Evolutionary conservation across 1,139 yeast genomes (phyloP).

Genomic region (Debaryomyces sp.): DNA sequence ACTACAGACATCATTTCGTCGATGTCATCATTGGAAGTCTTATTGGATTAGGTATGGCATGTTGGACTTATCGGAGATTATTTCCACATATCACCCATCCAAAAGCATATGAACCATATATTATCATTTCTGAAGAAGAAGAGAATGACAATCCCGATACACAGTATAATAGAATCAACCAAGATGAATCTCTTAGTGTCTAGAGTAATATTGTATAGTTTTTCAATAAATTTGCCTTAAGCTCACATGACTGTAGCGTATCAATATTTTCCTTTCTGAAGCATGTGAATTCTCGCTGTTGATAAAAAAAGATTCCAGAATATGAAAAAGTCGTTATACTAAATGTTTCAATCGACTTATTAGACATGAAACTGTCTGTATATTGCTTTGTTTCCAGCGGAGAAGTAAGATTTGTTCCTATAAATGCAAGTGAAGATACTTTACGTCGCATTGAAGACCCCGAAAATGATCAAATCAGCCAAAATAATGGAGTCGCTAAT

Average conservation of each 20-base stretch:
- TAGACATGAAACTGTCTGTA: slow-evolving; percentile 26
- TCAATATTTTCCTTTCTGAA: background rate
- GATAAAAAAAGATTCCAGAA: background rate
- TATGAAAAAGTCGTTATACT: background rate
- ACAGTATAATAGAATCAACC: slow-evolving; percentile 1
- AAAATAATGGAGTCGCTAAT: slow-evolving; percentile 15
- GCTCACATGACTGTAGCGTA: slow-evolving; percentile 6
- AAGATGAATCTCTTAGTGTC: background rate
- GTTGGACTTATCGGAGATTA: slow-evolving; percentile 42
- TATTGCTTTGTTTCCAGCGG: slow-evolving; percentile 46
- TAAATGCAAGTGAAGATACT: slow-evolving; percentile 25
- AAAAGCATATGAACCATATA: slow-evolving; percentile 28
- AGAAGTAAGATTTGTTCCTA: slow-evolving; percentile 42
- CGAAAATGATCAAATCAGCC: slow-evolving; percentile 15
- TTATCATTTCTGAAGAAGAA: slow-evolving; percentile 18
- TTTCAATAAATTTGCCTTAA: background rate
- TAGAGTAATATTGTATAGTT: background rate
- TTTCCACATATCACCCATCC: slow-evolving; percentile 30
- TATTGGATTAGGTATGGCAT: slow-evolving; percentile 47
- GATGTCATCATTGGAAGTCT: slow-evolving; percentile 65
- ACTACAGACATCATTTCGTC: slow-evolving; percentile 76
- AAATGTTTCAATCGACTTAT: background rate
- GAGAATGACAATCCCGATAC: background rate
- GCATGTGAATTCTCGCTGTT: slow-evolving; percentile 4
- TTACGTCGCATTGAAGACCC: background rate